phyloP scores from a whole-genome alignment of 495 filamentous ascomycete species.

The Cercophora samala region DNA sequence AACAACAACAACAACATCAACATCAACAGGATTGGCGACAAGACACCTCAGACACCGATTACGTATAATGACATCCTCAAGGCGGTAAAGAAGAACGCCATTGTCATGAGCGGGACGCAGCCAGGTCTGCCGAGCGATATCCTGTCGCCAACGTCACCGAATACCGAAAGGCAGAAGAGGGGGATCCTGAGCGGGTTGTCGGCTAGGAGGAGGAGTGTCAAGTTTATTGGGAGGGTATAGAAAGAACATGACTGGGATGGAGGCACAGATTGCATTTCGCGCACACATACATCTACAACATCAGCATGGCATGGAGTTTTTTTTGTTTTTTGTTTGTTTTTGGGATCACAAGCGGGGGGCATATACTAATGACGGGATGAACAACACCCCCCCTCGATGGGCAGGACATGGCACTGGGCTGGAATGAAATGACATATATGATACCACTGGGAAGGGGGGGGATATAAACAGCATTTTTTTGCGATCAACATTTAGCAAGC shows the following conservation, averaged over 20 bases:
- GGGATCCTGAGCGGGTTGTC: conserved; percentile 43
- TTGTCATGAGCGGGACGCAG: conserved; percentile 25
- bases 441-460: neutral
- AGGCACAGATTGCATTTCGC: neutral
- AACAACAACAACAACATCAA: neutral
- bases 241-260: no score
- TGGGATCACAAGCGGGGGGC: neutral
- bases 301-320: neutral
- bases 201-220: conserved; percentile 41
- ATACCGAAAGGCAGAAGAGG: conserved; percentile 29
- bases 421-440: neutral
- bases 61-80: conserved; percentile 41
- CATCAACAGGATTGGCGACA: conserved; percentile 14
- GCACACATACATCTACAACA: neutral
- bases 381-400: neutral
- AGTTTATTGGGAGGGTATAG: conserved; percentile 25
- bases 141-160: conserved; percentile 29
- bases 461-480: neutral
- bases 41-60: conserved; percentile 34
- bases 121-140: conserved; percentile 21
- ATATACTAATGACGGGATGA: neutral
- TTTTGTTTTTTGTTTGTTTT: no score
- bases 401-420: neutral
- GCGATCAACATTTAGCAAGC: neutral
- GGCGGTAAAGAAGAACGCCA: conserved; percentile 37